Conservation (phyloP, 305 asterid genomes). For the Fraxinus xanthoxyloides region DNA sequence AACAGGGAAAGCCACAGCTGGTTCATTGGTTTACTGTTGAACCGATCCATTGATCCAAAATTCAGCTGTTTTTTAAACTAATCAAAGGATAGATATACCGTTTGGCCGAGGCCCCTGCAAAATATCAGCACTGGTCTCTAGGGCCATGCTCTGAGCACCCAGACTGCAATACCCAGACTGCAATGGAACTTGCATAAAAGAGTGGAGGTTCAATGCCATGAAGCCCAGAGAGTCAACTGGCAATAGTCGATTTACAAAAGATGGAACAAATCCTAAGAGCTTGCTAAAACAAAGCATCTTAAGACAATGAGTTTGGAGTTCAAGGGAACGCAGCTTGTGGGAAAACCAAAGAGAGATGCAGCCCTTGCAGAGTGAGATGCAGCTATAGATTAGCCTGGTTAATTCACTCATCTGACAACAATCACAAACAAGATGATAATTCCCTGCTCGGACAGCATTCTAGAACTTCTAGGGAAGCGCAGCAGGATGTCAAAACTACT, state of each 20-base stretch:
- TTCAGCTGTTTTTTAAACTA: no score
- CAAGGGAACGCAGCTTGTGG: slow-evolving; percentile 97
- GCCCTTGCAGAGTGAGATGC: slow-evolving; percentile 90
- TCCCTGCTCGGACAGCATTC: slow-evolving; percentile 79
- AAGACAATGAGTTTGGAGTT: slow-evolving; percentile 86
- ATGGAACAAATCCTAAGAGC: slow-evolving; percentile 90
- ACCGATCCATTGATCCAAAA: no score
- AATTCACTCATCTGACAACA: slow-evolving; percentile 69
- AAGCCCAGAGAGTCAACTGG: slow-evolving; percentile 44
- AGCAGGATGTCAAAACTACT: slow-evolving; percentile 63
- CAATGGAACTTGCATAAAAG: neutral
- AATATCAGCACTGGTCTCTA: neutral
- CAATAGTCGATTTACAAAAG: slow-evolving; percentile 67
- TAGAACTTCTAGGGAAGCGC: slow-evolving; percentile 66
- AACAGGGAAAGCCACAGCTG: no score
- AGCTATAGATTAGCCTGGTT: slow-evolving; percentile 88
- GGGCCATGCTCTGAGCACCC: neutral
- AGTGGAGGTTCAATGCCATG: slow-evolving; percentile 59
- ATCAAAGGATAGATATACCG: neutral
- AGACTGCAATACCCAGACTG: neutral
- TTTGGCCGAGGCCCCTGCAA: neutral
- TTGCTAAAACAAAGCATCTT: slow-evolving; percentile 90
- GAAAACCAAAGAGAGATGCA: slow-evolving; percentile 81
- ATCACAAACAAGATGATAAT: slow-evolving; percentile 36
- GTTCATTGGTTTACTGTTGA: no score